phyloP scores from a whole-genome alignment of 129 eudicot genomes.

The Centella asiatica region DNA sequence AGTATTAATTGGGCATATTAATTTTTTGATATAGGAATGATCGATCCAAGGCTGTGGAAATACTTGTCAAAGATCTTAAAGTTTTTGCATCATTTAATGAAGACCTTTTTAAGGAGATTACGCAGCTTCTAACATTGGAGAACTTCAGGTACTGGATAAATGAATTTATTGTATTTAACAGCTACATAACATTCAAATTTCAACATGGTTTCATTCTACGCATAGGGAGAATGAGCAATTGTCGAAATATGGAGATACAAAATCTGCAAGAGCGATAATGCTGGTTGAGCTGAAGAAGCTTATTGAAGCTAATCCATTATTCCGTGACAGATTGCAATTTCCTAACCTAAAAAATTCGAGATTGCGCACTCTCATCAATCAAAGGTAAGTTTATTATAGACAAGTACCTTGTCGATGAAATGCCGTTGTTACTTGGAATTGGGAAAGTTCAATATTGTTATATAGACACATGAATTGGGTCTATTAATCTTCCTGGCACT shows the following conservation, averaged over 20 bases:
- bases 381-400: conserved; percentile 38
- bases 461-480: not conserved
- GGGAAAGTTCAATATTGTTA: not conserved
- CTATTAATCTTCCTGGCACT: not conserved
- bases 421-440: not conserved
- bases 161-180: not conserved
- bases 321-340: conserved; percentile 79
- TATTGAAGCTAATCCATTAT: conserved; percentile 82
- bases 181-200: not conserved
- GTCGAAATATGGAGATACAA: conserved; percentile 88
- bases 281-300: conserved; percentile 89
- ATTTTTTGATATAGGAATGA: conserved; percentile 58
- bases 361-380: conserved; percentile 75
- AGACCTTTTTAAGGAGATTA: conserved; percentile 83
- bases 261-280: conserved; percentile 84
- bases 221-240: conserved; percentile 80
- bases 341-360: conserved; percentile 80
- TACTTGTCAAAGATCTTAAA: conserved; percentile 86
- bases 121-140: conserved; percentile 72
- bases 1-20: conserved; percentile 10
- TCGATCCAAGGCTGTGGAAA: conserved; percentile 81
- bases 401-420: not conserved
- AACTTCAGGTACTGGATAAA: conserved; percentile 57
- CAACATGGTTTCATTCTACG: conserved; percentile 3
- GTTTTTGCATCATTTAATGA: conserved; percentile 89